Evolutionary conservation across 2,329 filamentous ascomycete species (phyloP), one percentile per base, ranked within the genome.

Genomic region (Neofusicoccum cordaticola): DNA sequence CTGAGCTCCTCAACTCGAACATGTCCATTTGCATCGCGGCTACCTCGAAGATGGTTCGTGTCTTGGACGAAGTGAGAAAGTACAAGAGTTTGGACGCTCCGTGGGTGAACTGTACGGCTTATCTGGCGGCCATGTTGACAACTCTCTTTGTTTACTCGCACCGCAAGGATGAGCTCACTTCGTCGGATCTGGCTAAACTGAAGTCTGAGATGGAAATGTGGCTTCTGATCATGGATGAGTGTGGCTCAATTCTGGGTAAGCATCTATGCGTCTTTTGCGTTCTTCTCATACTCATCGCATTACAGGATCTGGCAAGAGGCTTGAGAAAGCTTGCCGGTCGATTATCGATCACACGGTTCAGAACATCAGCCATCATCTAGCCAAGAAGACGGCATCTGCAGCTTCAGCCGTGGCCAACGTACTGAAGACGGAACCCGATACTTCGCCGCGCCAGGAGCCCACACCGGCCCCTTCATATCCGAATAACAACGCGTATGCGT

Each of bases 21-120:
- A 69, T 81, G 3, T 78, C 81, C 66, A 74, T 90, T 48, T 92
- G 89, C 72, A 84, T 91, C 39, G 84, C 88, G 56, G 86, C 86
- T 9, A 85, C 89, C 5, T 82, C 84, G 52, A 84, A 88, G 66
- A 86, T 92, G 77, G 79, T 93, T 2, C 79, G 81, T 22, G 82
- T 84, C 31, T 85, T 88, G 5, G 80, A 82, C 22, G 80, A 86
- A 62, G 77, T 93, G 53, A 84, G 86, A 65, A 83, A 82, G 68
- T 80, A 88, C 65, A 90, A 89, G 71, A 87, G 86, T 50, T 78
- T 93, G 3, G 91, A 94, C 71, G 91, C 89, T 1, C 92, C 90
- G 0, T 93, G 90, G 90, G 90, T 91, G 70, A 88, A 89, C 53
- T 83, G 87, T 56, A 88, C 90, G 0, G 84, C 91, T 5, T 92